Percentiles rank a stretch among this genome's conserved stretches.
Evolutionary conservation across 2,329 filamentous ascomycete genomes (phyloP).

Genomic region (Botrytis elliptica): DNA sequence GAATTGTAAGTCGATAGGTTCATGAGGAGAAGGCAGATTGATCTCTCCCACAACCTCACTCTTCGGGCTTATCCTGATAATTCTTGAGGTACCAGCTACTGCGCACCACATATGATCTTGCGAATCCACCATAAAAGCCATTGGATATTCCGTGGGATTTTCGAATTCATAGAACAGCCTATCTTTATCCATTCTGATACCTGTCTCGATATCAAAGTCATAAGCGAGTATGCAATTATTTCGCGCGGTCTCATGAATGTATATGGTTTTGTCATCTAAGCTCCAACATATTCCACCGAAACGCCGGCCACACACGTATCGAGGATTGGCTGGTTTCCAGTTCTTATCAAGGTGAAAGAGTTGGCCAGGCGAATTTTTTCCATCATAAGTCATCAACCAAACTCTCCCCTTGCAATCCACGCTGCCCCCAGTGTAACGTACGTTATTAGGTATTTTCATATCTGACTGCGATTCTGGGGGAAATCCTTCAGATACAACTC

Average conservation of each 20-base stretch:
- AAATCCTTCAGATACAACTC: not conserved
- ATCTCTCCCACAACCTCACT: not conserved
- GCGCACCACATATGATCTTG: not conserved
- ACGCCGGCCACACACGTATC: not conserved
- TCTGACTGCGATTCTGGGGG: not conserved
- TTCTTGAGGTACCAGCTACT: not conserved
- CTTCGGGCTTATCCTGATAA: not conserved
- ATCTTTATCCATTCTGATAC: accelerated
- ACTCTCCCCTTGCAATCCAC: not conserved
- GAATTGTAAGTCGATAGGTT: not conserved
- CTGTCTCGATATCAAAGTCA: not conserved
- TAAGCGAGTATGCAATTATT: not conserved
- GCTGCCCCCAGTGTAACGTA: not conserved
- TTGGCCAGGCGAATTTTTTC: not conserved
- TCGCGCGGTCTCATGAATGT: not conserved
- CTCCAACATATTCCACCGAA: not conserved
- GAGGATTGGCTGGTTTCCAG: not conserved
- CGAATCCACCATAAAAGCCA: not conserved
- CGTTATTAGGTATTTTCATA: not conserved
- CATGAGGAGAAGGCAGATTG: not conserved
- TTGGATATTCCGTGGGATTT: not conserved
- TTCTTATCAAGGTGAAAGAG: not conserved
- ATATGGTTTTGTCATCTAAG: not conserved
- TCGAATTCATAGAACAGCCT: not conserved
- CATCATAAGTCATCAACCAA: not conserved